Evolutionary conservation across 352 stramenopile species (phyloP).

Genomic region (Pythium brachiatum): DNA sequence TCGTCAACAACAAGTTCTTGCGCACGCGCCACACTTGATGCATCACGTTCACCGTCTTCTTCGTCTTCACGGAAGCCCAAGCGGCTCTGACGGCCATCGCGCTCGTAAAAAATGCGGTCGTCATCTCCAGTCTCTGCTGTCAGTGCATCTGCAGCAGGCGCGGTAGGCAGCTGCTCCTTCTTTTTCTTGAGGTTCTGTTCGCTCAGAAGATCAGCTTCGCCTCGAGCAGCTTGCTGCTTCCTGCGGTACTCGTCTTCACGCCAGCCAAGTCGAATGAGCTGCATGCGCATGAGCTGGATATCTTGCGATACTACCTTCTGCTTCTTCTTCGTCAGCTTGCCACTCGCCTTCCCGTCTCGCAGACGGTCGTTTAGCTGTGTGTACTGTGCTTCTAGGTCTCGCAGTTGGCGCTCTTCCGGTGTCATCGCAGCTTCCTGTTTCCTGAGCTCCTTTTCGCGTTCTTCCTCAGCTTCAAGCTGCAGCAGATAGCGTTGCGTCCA

Average conservation of each 20-base stretch:
- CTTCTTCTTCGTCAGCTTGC: conserved; percentile 58
- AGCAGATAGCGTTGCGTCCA: conserved; percentile 80
- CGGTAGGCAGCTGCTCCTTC: not conserved
- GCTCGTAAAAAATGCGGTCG: conserved; percentile 17
- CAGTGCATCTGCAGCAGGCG: not conserved
- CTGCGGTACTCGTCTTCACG: conserved; percentile 33
- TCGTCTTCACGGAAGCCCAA: conserved; percentile 17
- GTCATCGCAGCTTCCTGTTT: conserved; percentile 34
- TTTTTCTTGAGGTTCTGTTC: conserved; percentile 23
- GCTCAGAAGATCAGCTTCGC: not conserved
- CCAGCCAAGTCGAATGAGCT: conserved; percentile 27
- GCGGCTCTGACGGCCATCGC: conserved; percentile 18
- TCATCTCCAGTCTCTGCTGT: not conserved
- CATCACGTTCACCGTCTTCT: not conserved
- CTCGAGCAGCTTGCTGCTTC: conserved; percentile 21
- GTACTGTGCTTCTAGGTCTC: conserved; percentile 53
- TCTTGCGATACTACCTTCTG: conserved; percentile 40
- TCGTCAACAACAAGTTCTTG: conserved; percentile 8
- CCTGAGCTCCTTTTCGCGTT: conserved; percentile 41
- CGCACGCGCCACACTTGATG: not conserved
- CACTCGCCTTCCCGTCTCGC: conserved; percentile 37
- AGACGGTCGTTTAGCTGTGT: conserved; percentile 28
- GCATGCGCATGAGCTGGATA: conserved; percentile 19
- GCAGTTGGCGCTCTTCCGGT: conserved; percentile 35
- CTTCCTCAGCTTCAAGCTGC: conserved; percentile 40